Base-by-base conservation (phyloP, 106 monocot species). In the Chionographis japonica region DNA sequence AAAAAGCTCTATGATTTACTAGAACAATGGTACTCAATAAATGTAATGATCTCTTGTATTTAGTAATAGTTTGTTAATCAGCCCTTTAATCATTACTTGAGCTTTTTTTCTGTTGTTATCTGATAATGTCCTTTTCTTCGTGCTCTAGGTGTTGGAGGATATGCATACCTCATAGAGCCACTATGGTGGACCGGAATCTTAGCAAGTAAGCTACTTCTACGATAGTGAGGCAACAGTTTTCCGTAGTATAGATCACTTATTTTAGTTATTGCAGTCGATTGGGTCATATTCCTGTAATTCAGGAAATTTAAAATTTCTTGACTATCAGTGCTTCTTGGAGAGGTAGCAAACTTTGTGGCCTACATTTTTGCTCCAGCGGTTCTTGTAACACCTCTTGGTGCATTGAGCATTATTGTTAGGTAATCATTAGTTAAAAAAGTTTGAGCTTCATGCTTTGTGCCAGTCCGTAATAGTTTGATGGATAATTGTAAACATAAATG, bases 111-210 rank as follows among this genome's bases (percentile, higher is more conserved):
- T 18, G 0, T 39, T 20, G 42, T 65, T 50, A 27, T 27, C 27
- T 27, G 27, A 27, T 27, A 27, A 27, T 27, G 27, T 54, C 52
- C 16, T 42, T 70, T 49, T 15, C 40, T 46, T 58, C 14, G 51
- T 58, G 70, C 11, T 57, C 12, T 38, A 91, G 91, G 91, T 52
- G 73, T 77, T 58, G 91, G 91, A 69, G 91, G 91, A 62, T 85
- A 87, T 56, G 71, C 74, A 49, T 91, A 91, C 49, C 65, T 91
- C n/a, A 37, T 72, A 40, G 87, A 91, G 61, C 91, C 91, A 40
- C 57, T 91, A 15, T 91, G 91, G 91, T 91, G 91, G 91, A 79
- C 80, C 53, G 91, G 91, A 49, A 84, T 91, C 84, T 63, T 87
- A 6, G 66, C 84, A 50, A 91, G 91, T 87, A 85, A 77, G 85